Conservation (phyloP, 345 rosid genomes). For the Salix exigua region DNA sequence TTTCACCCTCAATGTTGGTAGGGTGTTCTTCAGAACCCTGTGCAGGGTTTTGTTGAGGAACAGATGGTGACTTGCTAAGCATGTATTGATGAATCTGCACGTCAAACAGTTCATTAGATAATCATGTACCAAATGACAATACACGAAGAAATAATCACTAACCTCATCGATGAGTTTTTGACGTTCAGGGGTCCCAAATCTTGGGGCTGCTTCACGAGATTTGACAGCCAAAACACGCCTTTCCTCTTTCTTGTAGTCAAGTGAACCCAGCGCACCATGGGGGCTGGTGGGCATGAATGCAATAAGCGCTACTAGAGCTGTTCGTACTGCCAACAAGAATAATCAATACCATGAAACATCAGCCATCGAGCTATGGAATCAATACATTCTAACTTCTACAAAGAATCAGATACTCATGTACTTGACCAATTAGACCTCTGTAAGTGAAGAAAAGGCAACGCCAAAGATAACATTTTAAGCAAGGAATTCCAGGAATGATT, state of each 20-base stretch:
- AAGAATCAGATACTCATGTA: background rate
- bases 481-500: background rate
- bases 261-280: conserved; percentile 88
- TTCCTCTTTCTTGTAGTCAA: conserved; percentile 90
- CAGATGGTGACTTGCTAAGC: conserved; percentile 73
- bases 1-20: conserved; percentile 17
- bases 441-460: background rate
- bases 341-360: conserved; percentile 1
- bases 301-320: conserved; percentile 87
- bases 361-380: background rate
- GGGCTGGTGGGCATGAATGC: conserved; percentile 98
- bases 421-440: background rate
- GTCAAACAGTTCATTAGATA: conserved; percentile 8
- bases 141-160: background rate
- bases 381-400: background rate
- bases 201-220: conserved; percentile 85
- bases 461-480: background rate
- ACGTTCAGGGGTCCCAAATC: conserved; percentile 70
- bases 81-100: conserved; percentile 83
- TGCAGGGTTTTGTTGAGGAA: conserved; percentile 38
- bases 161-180: conserved; percentile 92
- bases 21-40: conserved; percentile 27
- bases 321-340: conserved; percentile 61
- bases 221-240: conserved; percentile 70
- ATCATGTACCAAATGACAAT: background rate